Percentiles rank a stretch among this genome's conserved stretches.
Conservation (phyloP, 306 rosid genomes). For the Lathyrus tuberosus region DNA sequence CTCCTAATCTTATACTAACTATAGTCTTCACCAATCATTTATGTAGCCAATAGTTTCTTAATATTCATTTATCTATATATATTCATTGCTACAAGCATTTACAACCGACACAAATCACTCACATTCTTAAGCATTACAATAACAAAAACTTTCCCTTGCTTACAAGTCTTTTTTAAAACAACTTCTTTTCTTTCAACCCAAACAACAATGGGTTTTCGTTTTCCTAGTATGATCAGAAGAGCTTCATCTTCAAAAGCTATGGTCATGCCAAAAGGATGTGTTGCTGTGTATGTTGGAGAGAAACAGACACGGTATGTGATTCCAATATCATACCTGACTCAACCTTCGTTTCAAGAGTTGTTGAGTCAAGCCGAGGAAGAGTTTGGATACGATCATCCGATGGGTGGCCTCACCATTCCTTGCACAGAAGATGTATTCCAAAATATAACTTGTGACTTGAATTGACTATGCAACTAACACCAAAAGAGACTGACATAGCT, state of each 20-base stretch:
- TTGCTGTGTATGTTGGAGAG: conserved; percentile 47
- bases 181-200: neutral
- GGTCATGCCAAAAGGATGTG: conserved; percentile 52
- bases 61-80: conserved; percentile 20
- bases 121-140: conserved; percentile 10
- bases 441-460: too few species aligned
- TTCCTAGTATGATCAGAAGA: conserved; percentile 36
- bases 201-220: neutral
- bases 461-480: too few species aligned
- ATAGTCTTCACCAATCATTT: neutral
- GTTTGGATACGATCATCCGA: conserved; percentile 47
- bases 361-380: conserved; percentile 23
- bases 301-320: conserved; percentile 47
- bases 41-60: neutral
- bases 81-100: conserved; percentile 27
- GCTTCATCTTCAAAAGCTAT: conserved; percentile 27
- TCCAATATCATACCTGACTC: conserved; percentile 45
- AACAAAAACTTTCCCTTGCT: neutral
- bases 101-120: conserved; percentile 31
- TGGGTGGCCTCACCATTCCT: conserved; percentile 52
- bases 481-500: too few species aligned
- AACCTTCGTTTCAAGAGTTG: conserved; percentile 42
- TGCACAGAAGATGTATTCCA: conserved; percentile 23
- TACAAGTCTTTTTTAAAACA: neutral
- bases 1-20: too few species aligned